Evolutionary conservation across 192 early-diverging fungal genomes (phyloP).

Genomic region (Fimicolochytrium jonesii): DNA sequence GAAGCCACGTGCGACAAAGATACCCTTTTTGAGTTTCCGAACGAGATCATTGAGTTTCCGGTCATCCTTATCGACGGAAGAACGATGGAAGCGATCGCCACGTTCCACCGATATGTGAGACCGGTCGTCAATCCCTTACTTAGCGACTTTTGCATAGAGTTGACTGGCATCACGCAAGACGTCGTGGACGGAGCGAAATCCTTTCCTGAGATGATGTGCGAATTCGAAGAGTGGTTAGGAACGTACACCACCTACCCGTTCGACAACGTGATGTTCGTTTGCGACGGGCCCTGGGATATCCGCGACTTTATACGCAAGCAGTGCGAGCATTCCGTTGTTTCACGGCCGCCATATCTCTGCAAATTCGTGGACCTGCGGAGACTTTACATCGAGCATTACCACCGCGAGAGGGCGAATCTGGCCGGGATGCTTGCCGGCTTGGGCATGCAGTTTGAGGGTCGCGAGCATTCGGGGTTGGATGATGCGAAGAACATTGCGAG

Average conservation of each 20-base stretch:
- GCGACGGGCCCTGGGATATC: slow-evolving; percentile 75
- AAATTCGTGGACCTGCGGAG: slow-evolving; percentile 64
- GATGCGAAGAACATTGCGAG: slow-evolving; percentile 74
- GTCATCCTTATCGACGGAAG: slow-evolving; percentile 62
- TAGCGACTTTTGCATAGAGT: slow-evolving; percentile 64
- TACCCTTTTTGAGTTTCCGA: slow-evolving; percentile 51
- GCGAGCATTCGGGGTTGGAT: slow-evolving; percentile 76
- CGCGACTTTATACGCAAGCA: slow-evolving; percentile 80
- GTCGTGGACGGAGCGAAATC: slow-evolving; percentile 43
- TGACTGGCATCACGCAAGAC: slow-evolving; percentile 82
- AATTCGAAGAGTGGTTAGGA: slow-evolving; percentile 48
- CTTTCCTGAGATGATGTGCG: slow-evolving; percentile 47
- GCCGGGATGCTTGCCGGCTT: slow-evolving; percentile 59
- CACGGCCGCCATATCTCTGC: slow-evolving; percentile 58
- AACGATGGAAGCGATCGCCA: slow-evolving; percentile 59
- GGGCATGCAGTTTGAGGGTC: slow-evolving; percentile 64
- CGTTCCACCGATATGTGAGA: slow-evolving; percentile 71
- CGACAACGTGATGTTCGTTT: slow-evolving; percentile 38
- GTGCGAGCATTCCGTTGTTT: slow-evolving; percentile 46
- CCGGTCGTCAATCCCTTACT: slow-evolving; percentile 65
- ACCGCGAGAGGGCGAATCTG: slow-evolving; percentile 48
- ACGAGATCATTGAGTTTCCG: slow-evolving; percentile 89
- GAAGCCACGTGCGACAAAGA: slow-evolving; percentile 75
- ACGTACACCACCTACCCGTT: slow-evolving; percentile 37
- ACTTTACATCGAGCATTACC: slow-evolving; percentile 53